Base-by-base conservation (phyloP, 2,329 filamentous ascomycete genomes). In the Pseudomassariella vexata region DNA sequence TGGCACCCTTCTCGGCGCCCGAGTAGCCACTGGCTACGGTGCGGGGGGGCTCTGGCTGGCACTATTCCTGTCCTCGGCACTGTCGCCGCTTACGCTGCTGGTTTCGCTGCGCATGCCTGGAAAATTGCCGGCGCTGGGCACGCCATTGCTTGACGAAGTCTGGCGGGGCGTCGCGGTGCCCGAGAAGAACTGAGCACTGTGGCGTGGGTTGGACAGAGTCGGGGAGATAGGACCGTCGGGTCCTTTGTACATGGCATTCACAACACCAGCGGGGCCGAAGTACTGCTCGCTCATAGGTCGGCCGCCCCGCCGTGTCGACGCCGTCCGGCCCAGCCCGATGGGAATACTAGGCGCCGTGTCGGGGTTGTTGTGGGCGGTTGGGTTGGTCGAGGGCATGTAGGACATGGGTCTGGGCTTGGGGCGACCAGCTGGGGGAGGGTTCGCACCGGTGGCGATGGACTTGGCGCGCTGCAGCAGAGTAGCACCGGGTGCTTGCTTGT, bases 161-260 rank as follows among this genome's bases (percentile, higher is more conserved):
- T 42, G 33, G 9, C 49, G 44, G 9, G 49, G 44, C 5, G 46
- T 46, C 4, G 45, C 42, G 8, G 37, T 40, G 30, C 36, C 44
- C 9, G 44, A 60, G 58, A 84, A 84, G 61, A 83, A 83, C 19
- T 76, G 77, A 49, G 76, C 68, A 40, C 75, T 74, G 53, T 73
- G 65, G 39, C 80, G 62, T 47, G 77, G 62, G 56, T 77, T 66
- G 44, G 65, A 65, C 17, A 79, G 61, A 4, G 72, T 64, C 26
- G 76, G 70, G 15, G 79, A 82, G 25, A 74, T 66, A 7, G 78
- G 72, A 4, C 76, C 72, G 15, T 82, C 73, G 8, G 79, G 74
- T 10, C 82, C 82, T 50, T 81, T 82, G 63, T 94, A 94, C 84
- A 95, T 94, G 57, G 89, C 88, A 48, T 85, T 86, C 29, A 95